Conservation (phyloP, 352 stramenopile genomes). For the Blastocystis sp. region DNA sequence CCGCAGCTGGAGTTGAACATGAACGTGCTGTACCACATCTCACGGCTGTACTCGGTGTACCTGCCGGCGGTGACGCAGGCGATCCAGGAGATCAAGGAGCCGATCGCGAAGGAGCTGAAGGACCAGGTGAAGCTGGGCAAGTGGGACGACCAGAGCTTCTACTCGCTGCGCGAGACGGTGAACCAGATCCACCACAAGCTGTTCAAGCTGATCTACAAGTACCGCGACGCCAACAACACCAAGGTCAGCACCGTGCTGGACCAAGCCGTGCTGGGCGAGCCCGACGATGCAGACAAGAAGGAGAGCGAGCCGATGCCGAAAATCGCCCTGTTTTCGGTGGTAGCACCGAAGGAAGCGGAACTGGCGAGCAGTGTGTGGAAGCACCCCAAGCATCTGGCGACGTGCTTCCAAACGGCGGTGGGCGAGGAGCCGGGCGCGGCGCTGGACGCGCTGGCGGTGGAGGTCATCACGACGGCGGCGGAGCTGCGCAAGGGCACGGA, state of each 20-base stretch:
- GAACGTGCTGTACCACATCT: conserved; percentile 68
- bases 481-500: conserved; percentile 43
- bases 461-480: conserved; percentile 38
- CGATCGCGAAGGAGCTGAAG: conserved; percentile 92
- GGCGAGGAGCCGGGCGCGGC: conserved; percentile 15
- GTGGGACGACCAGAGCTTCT: conserved; percentile 99
- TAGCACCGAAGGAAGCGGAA: not conserved
- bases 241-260: conserved; percentile 64
- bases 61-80: conserved; percentile 74
- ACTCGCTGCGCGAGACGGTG: conserved; percentile 91
- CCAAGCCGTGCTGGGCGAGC: conserved; percentile 75
- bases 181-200: conserved; percentile 89
- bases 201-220: conserved; percentile 68
- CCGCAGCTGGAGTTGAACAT: conserved; percentile 58
- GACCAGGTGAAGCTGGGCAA: conserved; percentile 95
- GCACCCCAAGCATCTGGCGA: not conserved
- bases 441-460: conserved; percentile 41
- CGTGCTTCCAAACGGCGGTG: not conserved
- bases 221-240: conserved; percentile 60
- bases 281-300: conserved; percentile 80
- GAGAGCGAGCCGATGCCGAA: conserved; percentile 71
- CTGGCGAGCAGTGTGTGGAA: not conserved
- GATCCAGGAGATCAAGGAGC: conserved; percentile 82
- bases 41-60: conserved; percentile 90
- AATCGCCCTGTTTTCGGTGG: not conserved